These are phyloP conservation scores for Vigna hirtella DNA, from an alignment of 306 rosid genomes.

Conservation along the genomic window DNA sequence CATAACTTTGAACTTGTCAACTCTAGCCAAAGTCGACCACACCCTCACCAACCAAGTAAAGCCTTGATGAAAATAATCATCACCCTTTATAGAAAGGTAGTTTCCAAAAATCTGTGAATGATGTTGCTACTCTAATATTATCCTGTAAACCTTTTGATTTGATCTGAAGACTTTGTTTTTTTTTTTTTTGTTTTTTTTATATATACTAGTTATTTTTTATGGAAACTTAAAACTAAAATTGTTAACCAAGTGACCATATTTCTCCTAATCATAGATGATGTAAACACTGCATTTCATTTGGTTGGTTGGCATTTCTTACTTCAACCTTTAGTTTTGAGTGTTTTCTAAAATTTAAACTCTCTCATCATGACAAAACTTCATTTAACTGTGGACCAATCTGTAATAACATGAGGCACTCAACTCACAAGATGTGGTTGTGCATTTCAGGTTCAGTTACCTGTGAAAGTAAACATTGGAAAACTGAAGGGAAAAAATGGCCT, in stretches of 20 bases:
- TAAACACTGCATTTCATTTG: too few species aligned
- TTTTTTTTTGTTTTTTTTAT: too few species aligned
- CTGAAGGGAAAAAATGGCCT: slow-evolving; percentile 48
- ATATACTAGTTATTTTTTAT: too few species aligned
- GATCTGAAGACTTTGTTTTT: neutral
- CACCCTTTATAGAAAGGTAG: neutral
- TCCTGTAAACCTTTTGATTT: slow-evolving; percentile 32
- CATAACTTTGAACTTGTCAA: slow-evolving; percentile 19
- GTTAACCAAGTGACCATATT: too few species aligned
- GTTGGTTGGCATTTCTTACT: slow-evolving; percentile 8
- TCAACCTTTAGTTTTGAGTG: neutral
- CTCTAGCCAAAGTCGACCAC: slow-evolving; percentile 26
- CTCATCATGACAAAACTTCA: neutral
- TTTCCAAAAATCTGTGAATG: neutral
- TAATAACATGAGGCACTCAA: neutral
- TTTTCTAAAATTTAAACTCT: neutral
- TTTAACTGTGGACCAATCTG: neutral
- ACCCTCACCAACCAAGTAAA: slow-evolving; percentile 21
- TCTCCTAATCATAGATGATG: too few species aligned
- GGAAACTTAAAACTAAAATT: too few species aligned
- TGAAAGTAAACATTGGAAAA: slow-evolving; percentile 15
- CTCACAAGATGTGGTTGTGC: slow-evolving; percentile 29
- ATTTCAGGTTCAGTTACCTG: slow-evolving; percentile 36
- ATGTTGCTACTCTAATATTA: neutral
- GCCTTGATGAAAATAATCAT: slow-evolving; percentile 25